Evolutionary conservation across 2,329 filamentous ascomycete species (phyloP), one percentile per base, ranked within the genome.

Genomic region (Phaeosphaeria sp.): DNA sequence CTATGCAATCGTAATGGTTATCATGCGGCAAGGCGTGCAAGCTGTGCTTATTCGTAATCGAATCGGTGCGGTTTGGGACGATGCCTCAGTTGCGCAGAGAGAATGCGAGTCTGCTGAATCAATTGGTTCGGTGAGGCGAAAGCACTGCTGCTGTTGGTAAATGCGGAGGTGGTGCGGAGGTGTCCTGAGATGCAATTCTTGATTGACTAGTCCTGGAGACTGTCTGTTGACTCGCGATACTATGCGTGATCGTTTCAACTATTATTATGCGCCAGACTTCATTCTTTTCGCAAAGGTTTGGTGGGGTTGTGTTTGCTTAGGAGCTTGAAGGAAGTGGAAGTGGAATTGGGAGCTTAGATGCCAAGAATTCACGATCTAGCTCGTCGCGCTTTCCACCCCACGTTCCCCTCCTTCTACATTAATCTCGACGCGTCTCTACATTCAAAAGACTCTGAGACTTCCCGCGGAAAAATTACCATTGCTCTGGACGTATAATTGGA

Each of bases 311-410:
- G 30, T 36, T 36, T 6, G 30, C 13, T 3, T 11, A 13, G 30
- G 36, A 64, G 58, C 52, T 54, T 36, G 39, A 56, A 48, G 55
- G 48, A 58, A 46, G 44, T 44, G 30, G 30, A 36, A 11, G 6
- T 11, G 30, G 30, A 36, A 36, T n/a, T n/a, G 30, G 39, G 54
- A 64, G 55, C 54, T 55, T 42, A 25, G 30, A 22, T 57, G 67
- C 69, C 69, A 71, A 72, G 58, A 65, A n/a, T 50, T 59, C 39
- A 39, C 47, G 23, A 55, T 55, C 53, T 51, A 54, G 57, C 17
- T 42, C 41, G 44, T 59, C 46, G 50, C 51, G 41, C 30, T n/a
- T 36, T 36, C 30, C 30, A 52, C 59, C 56, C 51, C 58, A 39
- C 62, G 21, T 46, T 15, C 57, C 54, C 59, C 60, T 50, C 52